Evolutionary conservation across 2,329 filamentous ascomycete species (phyloP).

Genomic region (Fonsecaea erecta): DNA sequence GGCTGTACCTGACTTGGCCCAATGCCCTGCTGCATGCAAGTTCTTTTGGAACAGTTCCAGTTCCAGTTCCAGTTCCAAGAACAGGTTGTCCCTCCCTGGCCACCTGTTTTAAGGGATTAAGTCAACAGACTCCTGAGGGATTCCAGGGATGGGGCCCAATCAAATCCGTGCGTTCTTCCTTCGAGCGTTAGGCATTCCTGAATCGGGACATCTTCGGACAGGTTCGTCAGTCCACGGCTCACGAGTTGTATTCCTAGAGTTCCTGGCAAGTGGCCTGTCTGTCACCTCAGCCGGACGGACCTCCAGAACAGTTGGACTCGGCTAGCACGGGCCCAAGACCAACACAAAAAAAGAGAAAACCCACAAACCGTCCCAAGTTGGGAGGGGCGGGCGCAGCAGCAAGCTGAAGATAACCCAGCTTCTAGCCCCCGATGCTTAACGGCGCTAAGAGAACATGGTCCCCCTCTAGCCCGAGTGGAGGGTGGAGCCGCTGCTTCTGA

Average conservation of each 20-base stretch:
- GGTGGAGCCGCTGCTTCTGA: conserved; percentile 22
- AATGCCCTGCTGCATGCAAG: neutral
- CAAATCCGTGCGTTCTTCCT: neutral
- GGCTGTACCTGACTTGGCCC: conserved; percentile 2
- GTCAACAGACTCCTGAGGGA: neutral
- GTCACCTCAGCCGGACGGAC: neutral
- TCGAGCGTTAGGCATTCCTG: neutral
- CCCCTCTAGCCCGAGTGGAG: conserved; percentile 1
- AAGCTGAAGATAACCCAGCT: conserved; percentile 6
- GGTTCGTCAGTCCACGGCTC: neutral
- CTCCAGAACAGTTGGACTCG: too few relatives aligned
- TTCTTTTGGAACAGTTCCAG: neutral
- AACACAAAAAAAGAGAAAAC: neutral
- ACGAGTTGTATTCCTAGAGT: neutral
- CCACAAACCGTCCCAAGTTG: neutral
- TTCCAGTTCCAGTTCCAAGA: neutral
- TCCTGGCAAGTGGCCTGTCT: neutral
- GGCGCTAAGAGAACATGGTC: conserved; percentile 16
- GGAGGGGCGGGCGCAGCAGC: conserved; percentile 4
- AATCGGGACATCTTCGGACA: neutral
- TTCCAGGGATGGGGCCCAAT: neutral
- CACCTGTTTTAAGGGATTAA: neutral
- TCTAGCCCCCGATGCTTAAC: conserved; percentile 24
- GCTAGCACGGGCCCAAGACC: neutral
- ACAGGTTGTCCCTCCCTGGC: neutral